Base-by-base conservation (phyloP, 2,329 filamentous ascomycete species). In the Pyrenochaeta sp. region DNA sequence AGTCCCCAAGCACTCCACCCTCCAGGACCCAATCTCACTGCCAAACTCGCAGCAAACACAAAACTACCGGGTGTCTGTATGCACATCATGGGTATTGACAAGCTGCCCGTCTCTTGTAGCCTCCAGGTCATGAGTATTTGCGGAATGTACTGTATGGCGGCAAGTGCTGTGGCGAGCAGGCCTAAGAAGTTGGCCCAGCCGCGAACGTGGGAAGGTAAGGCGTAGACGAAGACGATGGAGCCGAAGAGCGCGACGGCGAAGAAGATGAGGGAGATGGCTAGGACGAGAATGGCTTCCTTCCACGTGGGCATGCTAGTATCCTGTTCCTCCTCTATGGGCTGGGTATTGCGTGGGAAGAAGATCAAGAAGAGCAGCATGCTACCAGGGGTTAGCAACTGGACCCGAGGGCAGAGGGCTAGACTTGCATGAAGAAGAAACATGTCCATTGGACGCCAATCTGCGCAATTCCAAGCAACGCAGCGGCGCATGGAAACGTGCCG, bases 1-100 rank as follows among this genome's bases (percentile, higher is more conserved):
- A 97, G 86, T 7, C 90, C 86, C 94, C 94, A 99, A 0, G 91
- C 90, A 72, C 92, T 96, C 94, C 94, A 99, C 0, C 93, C 93
- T 22, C 81, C 84, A 61, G 79, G 79, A 0, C 94, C 94, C 14
- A 96, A 80, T 31, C 94, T 82, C 6, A 83, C 84, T 36, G 87
- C 90, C 29, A 99, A 75, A 68, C 91, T 96, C 9, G 81, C 86
- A 0, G 93, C 91, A 74, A 96, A 97, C 6, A 99, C 75, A 58
- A 96, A 86, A 46, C 90, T 91, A 0, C 94, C 94, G 0, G 94
- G 94, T 0, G 93, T 96, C 71, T 99, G 94, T 22, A 99, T 96
- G 67, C 89, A 88, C 92, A 99, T 97, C 88, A 96, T 97, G 4
- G 90, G 87, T 43, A 99, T 94, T 63, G 90, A 96, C 60, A 99